Evolutionary conservation across 2,329 filamentous ascomycete species (phyloP), one percentile per base, ranked within the genome.

Genomic region (Daldinia eschscholtzii): DNA sequence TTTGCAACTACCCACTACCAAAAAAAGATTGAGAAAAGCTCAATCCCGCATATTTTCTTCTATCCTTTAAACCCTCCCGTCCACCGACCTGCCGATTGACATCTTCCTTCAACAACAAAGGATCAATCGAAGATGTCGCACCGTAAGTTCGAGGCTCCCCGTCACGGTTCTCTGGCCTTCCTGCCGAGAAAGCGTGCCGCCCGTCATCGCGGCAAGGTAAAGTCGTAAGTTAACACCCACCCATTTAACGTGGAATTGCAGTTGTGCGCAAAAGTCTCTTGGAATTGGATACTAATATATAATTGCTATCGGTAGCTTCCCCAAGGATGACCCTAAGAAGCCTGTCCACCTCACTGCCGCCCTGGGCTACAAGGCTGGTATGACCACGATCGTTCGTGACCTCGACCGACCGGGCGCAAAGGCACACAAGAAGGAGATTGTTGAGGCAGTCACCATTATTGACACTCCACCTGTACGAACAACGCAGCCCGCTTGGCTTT

Each of bases 311-410:
- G 64, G 78, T 81, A 97, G 93, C 86, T 99, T 99, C 91, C 96
- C 96, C 83, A 98, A 98, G 92, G 96, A 99, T 93, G 94, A 99
- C 89, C 88, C 94, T 82, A 98, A 98, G 93, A 97, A 98, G 92
- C 93, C 94, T 81, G 93, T 98, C 84, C 96, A 99, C 90, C 91
- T 99, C 81, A 99, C 96, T 75, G 96, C 96, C 81, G 87, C 93
- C 81, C 94, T 98, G 91, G 96, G 96, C 84, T 99, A 99, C 92
- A 99, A 99, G 93, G 96, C 96, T 83, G 96, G 96, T 85, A 99
- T 99, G 96, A 98, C 94, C 85, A 99, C 96, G 81, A 96, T 98
- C 85, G 96, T 99, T 84, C 95, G 96, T 86, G 95, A 98, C 86
- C 90, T 98, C 85, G 96, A 99, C 91, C 93, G 96, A 86, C 96